Base-by-base conservation (phyloP, 805 yeast genomes). In the Saccharomycopsis fibuligera region DNA sequence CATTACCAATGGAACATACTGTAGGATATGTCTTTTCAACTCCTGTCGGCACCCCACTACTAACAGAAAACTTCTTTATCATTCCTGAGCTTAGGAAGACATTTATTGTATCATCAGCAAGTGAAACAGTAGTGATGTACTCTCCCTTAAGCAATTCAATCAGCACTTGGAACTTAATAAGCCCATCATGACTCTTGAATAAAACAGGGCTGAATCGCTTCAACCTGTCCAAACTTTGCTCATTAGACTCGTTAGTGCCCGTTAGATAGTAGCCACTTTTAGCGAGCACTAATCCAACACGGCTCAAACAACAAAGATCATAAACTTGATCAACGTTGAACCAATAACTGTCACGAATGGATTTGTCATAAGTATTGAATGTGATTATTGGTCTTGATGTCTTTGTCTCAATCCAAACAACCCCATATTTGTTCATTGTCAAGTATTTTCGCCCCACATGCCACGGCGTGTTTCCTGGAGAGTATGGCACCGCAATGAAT, bases 361-460 rank as follows among this genome's bases (percentile, higher is more conserved):
- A 39, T 6, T 38, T 50, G 36, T 50, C 54, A 25, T 36, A 50
- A 17, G 50, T 35, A 4, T 41, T 39, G 35, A 53, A 36, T 16
- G 56, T 47, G n/a, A 53, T 35, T 2, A 53, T 42, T 4, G 56
- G 56, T 8, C 19, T 35, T 5, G 49, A 42, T 6, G 56, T 53
- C n/a, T 50, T 50, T 8, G 54, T 50, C 40, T 53, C 56, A 14
- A 50, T 45, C 56, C 56, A 53, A 3, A 48, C 54, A 5, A 33
- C 35, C 4, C 56, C 56, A 35, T 17, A n/a, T 19, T 35, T 42
- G 31, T 48, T 47, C 19, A 50, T 50, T 2, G 54, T 45, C 29
- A 53, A 40, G 21, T 53, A 53, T 30, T 50, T 50, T 30, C 56
- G 30, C 17, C 56, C 56, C 23, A 24, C n/a, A 35, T 47, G 35